Conservation (phyloP, 2,329 filamentous ascomycete species). For the Shiraia bambusicola region DNA sequence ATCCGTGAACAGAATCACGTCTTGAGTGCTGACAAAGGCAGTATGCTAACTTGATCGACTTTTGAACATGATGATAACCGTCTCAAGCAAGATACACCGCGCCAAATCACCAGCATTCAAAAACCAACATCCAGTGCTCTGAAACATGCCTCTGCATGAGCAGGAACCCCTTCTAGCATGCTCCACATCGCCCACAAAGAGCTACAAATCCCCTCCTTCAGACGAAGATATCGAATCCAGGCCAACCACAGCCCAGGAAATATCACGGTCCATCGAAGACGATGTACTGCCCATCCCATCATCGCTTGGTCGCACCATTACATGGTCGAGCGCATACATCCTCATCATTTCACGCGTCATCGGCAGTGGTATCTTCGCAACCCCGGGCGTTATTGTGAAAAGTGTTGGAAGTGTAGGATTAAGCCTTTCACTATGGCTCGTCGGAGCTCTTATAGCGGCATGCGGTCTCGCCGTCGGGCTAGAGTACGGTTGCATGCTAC, state of each 20-base stretch:
- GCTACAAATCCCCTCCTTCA: slow-evolving; percentile 17
- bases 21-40: slow-evolving; percentile 4
- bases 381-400: slow-evolving; percentile 66
- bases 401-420: slow-evolving; percentile 67
- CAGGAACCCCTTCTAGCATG: slow-evolving; percentile 27
- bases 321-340: slow-evolving; percentile 65
- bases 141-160: slow-evolving; percentile 15
- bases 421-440: slow-evolving; percentile 62
- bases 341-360: slow-evolving; percentile 69
- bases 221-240: slow-evolving; percentile 18
- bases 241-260: slow-evolving; percentile 11
- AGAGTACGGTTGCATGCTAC: slow-evolving; percentile 71
- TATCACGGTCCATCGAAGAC: slow-evolving; percentile 51
- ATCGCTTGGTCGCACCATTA: slow-evolving; percentile 59
- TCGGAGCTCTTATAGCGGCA: slow-evolving; percentile 62
- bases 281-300: slow-evolving; percentile 62
- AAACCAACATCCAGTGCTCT: neutral
- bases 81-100: neutral
- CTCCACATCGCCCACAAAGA: slow-evolving; percentile 15
- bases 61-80: neutral
- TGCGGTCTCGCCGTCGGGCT: slow-evolving; percentile 63
- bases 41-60: neutral
- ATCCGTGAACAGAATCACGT: slow-evolving; percentile 5
- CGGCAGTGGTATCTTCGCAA: slow-evolving; percentile 71
- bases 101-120: neutral